Base-by-base conservation (phyloP, 2,329 filamentous ascomycete genomes). In the Phaeophleospora eucalypticola region DNA sequence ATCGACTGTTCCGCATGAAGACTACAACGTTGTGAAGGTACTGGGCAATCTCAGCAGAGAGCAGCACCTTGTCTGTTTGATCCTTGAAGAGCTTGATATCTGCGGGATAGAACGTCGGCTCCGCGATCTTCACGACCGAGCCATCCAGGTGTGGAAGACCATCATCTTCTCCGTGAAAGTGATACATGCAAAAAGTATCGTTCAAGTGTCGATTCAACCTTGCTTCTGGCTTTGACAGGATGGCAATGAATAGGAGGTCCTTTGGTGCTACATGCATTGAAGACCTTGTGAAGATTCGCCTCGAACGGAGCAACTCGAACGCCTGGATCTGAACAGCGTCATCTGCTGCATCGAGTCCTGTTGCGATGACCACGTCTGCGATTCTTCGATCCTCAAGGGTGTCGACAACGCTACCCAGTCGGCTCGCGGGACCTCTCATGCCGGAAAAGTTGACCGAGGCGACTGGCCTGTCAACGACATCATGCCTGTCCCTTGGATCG, bases 11-110 rank as follows among this genome's bases (percentile, higher is more conserved):
- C 20, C 93, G 84, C 56, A 97, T 76, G 64, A 95, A 96, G 2
- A 89, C 81, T 41, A 91, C 73, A 32, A 97, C 81, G 67, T 97
- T 91, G 74, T 91, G 84, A 48, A 91, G 78, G 66, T 97, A 97
- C 36, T 87, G 82, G 48, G 81, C 75, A 2, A 96, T 80, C 56
- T 96, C 89, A 16, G 90, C 78, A 48, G 83, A 86, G 19, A 89
- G 72, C 34, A 75, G 78, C 12, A 86, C 81, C 2, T 75, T 63
- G 2, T 76, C 70, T 45, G 79, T 78, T 2, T 81, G 72, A n/a
- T 74, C 70, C 2, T 80, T 75, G 2, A 95, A 72, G 3, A 72
- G 69, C 12, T 77, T 72, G 29, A 94, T 77, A 34, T 74, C 71
- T 38, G 46, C 57, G 48, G 29, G 54, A 36, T 35, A 39, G 14